phyloP scores from a whole-genome alignment of 495 filamentous ascomycete species.

The Penicillium cosmopolitanum region DNA sequence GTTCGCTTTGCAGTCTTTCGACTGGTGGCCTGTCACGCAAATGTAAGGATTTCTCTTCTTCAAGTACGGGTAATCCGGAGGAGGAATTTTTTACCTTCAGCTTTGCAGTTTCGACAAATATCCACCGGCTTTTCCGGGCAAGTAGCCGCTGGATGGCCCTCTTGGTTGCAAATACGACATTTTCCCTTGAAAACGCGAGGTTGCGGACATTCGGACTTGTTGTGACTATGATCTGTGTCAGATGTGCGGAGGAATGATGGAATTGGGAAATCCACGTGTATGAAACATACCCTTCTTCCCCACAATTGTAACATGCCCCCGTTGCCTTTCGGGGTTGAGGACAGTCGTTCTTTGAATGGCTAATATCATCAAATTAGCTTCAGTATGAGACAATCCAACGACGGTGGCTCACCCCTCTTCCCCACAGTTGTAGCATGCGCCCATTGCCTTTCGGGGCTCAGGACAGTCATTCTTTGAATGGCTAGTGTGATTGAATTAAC shows the following conservation, averaged over 20 bases:
- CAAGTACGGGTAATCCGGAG: background rate
- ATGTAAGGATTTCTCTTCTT: background rate
- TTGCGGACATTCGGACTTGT: slow-evolving; percentile 70
- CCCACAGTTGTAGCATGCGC: slow-evolving; percentile 69
- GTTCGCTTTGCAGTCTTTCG: slow-evolving; percentile 67
- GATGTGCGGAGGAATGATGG: background rate
- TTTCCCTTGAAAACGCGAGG: slow-evolving; percentile 65
- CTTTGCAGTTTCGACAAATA: slow-evolving; percentile 75
- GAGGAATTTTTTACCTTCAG: slow-evolving; percentile 58
- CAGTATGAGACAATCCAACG: background rate
- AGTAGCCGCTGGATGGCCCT: slow-evolving; percentile 71
- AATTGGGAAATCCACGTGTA: background rate
- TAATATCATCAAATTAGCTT: slow-evolving; percentile 18
- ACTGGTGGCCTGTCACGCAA: slow-evolving; percentile 62
- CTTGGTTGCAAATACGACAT: slow-evolving; percentile 73
- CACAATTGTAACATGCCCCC: slow-evolving; percentile 70
- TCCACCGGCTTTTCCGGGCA: slow-evolving; percentile 69
- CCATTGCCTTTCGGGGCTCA: slow-evolving; percentile 38
- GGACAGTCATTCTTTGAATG: slow-evolving; percentile 59
- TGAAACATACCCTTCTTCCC: slow-evolving; percentile 46
- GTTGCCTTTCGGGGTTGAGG: slow-evolving; percentile 41
- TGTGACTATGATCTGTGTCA: slow-evolving; percentile 48
- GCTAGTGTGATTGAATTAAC: slow-evolving; percentile 28
- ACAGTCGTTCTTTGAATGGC: slow-evolving; percentile 58
- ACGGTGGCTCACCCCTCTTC: too few species aligned